Conservation (phyloP, 495 filamentous ascomycete genomes). For the Entonaema liquescens region DNA sequence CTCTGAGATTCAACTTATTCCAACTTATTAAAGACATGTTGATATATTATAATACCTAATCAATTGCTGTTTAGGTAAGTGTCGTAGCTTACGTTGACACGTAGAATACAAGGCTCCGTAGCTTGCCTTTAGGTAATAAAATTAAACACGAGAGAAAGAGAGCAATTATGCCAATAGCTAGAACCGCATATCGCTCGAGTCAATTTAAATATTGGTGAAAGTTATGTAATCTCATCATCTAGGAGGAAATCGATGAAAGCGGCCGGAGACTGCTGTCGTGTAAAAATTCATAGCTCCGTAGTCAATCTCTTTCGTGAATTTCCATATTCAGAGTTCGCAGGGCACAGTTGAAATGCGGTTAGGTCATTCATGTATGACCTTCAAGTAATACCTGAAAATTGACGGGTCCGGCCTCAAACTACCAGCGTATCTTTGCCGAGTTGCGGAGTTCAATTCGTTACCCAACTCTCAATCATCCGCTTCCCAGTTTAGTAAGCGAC, state of each 20-base stretch:
- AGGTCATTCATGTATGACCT: background rate
- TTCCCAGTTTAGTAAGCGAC: background rate
- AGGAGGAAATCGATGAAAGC: too few species aligned
- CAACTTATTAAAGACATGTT: too few species aligned
- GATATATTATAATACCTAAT: too few species aligned
- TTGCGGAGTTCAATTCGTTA: background rate
- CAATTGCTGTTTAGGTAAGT: background rate
- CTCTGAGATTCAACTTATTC: too few species aligned
- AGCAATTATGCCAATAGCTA: too few species aligned
- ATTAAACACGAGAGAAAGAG: background rate
- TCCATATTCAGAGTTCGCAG: too few species aligned
- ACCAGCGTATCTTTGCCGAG: background rate
- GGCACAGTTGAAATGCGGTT: background rate
- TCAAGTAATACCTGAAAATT: background rate
- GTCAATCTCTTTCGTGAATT: too few species aligned
- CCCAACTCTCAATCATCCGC: background rate
- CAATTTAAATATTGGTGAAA: too few species aligned
- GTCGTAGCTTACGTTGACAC: background rate
- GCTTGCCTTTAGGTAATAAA: background rate
- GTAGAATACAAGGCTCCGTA: background rate
- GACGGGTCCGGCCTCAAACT: background rate
- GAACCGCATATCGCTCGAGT: too few species aligned
- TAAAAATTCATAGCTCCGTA: too few species aligned
- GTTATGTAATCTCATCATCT: too few species aligned
- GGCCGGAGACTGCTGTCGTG: too few species aligned